These are phyloP conservation scores for Colletotrichum horii DNA, from an alignment of 2,329 filamentous ascomycete species.

Conservation along the genomic window DNA sequence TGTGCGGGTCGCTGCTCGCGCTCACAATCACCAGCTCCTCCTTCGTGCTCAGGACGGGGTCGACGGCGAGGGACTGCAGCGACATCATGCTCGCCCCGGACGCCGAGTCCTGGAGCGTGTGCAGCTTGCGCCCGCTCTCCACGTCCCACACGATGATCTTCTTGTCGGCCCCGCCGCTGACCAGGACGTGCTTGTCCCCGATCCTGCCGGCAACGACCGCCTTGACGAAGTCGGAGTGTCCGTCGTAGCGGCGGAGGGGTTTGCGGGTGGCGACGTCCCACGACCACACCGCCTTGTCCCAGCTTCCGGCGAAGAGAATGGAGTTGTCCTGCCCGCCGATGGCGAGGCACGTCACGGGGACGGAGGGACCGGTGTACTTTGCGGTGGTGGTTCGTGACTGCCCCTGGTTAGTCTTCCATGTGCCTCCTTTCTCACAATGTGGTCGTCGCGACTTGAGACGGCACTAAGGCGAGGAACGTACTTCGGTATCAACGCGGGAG, in stretches of 20 bases:
- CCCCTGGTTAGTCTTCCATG: background rate
- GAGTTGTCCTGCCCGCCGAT: conserved; percentile 60
- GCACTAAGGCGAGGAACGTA: conserved; percentile 38
- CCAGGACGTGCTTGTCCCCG: conserved; percentile 64
- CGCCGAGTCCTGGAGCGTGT: conserved; percentile 76
- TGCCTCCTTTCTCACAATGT: background rate
- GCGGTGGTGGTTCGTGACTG: conserved; percentile 10
- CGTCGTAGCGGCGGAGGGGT: conserved; percentile 66
- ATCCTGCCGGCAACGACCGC: conserved; percentile 69
- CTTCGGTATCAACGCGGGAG: conserved; percentile 76
- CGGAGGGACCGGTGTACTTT: conserved; percentile 73
- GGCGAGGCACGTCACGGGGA: conserved; percentile 80
- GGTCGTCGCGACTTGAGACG: background rate
- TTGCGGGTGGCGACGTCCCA: conserved; percentile 71
- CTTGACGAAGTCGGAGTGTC: conserved; percentile 93
- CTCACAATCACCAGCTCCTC: conserved; percentile 70
- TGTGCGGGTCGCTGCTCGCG: conserved; percentile 80
- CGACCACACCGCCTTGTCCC: conserved; percentile 92
- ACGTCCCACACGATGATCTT: conserved; percentile 87
- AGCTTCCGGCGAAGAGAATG: conserved; percentile 84
- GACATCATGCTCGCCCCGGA: conserved; percentile 71
- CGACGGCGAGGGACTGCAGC: conserved; percentile 79
- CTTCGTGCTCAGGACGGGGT: conserved; percentile 63
- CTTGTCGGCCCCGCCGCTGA: conserved; percentile 80
- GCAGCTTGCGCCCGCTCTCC: conserved; percentile 68